Evolutionary conservation across 1,284 basidiomycete species (phyloP), one percentile per base, ranked within the genome.

Genomic region (Boletus hoseneyae): DNA sequence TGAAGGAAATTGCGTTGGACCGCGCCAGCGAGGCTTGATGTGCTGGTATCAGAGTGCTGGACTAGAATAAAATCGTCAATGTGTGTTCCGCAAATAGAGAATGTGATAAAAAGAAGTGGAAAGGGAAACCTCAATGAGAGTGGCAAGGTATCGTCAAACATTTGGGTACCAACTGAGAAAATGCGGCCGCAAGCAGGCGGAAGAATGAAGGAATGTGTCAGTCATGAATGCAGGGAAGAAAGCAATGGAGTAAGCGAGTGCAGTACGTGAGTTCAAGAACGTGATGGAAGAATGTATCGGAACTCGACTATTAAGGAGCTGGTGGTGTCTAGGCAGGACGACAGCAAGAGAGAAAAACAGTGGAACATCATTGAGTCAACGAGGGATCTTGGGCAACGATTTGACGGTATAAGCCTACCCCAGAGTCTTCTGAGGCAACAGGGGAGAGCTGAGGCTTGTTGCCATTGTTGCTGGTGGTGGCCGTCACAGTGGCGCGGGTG

Each of bases 351-450:
- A 35, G 33, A 49, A 59, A 23, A 32, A 49, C 57, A 52, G 57
- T 56, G 45, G 51, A 56, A 60, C 60, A 74, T 69, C 75, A 66
- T 66, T 66, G 70, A 61, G 75, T 77, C 66, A 89, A 71, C 52
- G 82, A 79, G 40, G 82, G 83, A 63, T 89, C 83, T 58, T 87
- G 79, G 39, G 79, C 81, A 60, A 90, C 75, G 65, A 90, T 79
- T 68, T 87, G 84, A 52, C 85, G 82, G 71, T 90, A 88, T 61
- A 90, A 67, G 54, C 85, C 87, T 57, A 90, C 85, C 56, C 85
- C 86, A 48, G 88, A 90, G 66, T 90, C 87, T 64, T 90, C 87
- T 35, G 85, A 88, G n/a, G 83, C 86, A 30, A 84, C 85, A 51
- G 87, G 87, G 9, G 86, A 88, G 15, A 78, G 71, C 29, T 87